These are phyloP conservation scores for Lachancea quebecensis DNA, from an alignment of 805 yeast genomes.

Conservation along the genomic window DNA sequence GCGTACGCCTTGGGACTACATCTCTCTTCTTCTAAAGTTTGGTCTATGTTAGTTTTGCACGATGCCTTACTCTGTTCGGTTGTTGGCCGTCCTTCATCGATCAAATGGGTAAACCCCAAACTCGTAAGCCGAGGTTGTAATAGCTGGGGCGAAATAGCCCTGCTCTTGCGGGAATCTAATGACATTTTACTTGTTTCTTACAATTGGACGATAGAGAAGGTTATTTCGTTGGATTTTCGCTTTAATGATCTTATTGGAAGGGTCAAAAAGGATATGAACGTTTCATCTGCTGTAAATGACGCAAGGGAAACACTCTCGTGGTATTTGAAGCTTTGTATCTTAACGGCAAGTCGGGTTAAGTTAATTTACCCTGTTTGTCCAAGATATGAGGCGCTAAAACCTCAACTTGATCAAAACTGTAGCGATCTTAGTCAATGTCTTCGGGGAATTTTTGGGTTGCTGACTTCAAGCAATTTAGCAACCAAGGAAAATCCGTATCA, in stretches of 20 bases:
- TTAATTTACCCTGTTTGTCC: conserved; percentile 9
- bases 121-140: conserved; percentile 6
- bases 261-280: conserved; percentile 3
- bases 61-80: conserved; percentile 12
- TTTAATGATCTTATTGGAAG: conserved; percentile 9
- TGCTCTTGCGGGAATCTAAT: conserved; percentile 8
- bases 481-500: conserved; percentile 1
- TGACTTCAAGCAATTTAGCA: conserved; percentile 6
- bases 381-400: conserved; percentile 7
- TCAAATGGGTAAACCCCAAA: conserved; percentile 6
- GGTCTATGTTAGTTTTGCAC: conserved; percentile 12
- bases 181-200: conserved; percentile 7
- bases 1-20: conserved; percentile 13
- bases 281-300: neutral
- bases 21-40: conserved; percentile 7
- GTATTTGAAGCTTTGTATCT: conserved; percentile 9
- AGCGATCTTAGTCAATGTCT: conserved; percentile 5
- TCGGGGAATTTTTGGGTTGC: conserved; percentile 5
- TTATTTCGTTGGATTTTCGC: conserved; percentile 8
- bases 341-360: conserved; percentile 9
- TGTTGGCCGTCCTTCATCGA: conserved; percentile 12
- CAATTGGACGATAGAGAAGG: conserved; percentile 7
- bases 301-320: conserved; percentile 2
- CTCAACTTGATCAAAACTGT: conserved; percentile 11
- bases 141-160: conserved; percentile 12